Evolutionary conservation across 495 filamentous ascomycete species (phyloP).

Genomic region (Cercophora scortea): DNA sequence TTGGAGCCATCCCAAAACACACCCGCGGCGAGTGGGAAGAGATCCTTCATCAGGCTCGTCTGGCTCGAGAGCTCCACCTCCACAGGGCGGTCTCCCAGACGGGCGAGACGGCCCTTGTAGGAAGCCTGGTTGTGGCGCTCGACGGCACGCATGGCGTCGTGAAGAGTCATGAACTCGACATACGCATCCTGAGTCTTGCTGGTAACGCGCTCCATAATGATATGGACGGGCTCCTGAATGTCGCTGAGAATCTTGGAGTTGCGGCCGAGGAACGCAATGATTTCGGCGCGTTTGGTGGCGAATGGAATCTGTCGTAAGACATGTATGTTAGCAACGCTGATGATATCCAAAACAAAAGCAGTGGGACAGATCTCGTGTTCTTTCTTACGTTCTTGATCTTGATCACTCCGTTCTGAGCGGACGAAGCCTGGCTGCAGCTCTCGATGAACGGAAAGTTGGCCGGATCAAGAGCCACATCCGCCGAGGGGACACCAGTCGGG

Average conservation of each 20-base stretch:
- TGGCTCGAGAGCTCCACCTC: conserved; percentile 55
- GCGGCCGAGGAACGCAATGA: conserved; percentile 64
- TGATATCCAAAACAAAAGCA: neutral
- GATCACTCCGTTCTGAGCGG: conserved; percentile 19
- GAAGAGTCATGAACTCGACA: conserved; percentile 52
- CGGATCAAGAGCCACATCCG: conserved; percentile 20
- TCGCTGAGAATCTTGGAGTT: conserved; percentile 51
- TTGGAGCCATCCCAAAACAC: conserved; percentile 48
- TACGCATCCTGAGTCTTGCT: conserved; percentile 72
- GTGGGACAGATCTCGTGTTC: neutral
- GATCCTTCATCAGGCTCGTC: conserved; percentile 50
- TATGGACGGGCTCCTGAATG: conserved; percentile 58
- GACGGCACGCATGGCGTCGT: conserved; percentile 48
- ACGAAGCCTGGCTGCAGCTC: conserved; percentile 7
- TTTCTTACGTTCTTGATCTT: conserved; percentile 27
- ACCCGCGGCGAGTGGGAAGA: conserved; percentile 63
- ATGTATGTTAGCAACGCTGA: neutral
- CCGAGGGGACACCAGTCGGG: conserved; percentile 16
- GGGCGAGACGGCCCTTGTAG: conserved; percentile 34
- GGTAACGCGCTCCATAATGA: conserved; percentile 75
- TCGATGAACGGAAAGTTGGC: conserved; percentile 38
- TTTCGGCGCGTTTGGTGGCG: conserved; percentile 54
- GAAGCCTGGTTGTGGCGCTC: conserved; percentile 32
- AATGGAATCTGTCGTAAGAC: conserved; percentile 56
- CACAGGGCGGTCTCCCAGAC: conserved; percentile 58